A percentile compares a stretch with the other conserved stretches of the same genome.
phyloP scores from a whole-genome alignment of 257 asterid genomes.

The Fraxinus pennsylvanica region DNA sequence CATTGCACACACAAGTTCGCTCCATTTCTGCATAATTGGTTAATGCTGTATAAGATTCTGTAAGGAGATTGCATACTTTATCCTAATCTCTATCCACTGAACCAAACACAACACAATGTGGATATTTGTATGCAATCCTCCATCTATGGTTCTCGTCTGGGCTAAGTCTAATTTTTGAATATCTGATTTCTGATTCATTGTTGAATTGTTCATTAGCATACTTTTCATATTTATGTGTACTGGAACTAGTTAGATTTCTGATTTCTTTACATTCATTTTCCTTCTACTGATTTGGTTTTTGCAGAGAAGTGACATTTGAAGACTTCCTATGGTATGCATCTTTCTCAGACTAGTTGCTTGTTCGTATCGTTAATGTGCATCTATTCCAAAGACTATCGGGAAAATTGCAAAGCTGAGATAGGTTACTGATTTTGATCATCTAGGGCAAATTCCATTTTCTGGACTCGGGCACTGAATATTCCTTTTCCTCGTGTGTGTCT shows the following conservation, averaged over 20 bases:
- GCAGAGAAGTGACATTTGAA: conserved; percentile 77
- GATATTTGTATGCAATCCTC: neutral
- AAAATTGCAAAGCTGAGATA: conserved; percentile 3
- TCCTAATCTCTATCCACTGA: neutral
- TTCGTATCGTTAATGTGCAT: conserved; percentile 13
- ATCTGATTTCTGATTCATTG: neutral
- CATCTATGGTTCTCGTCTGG: conserved; percentile 7
- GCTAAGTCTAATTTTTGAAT: neutral
- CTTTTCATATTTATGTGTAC: conserved; percentile 12
- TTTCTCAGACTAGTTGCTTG: conserved; percentile 20
- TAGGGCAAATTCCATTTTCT: conserved; percentile 97
- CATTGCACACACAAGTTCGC: neutral
- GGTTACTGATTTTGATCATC: conserved; percentile 33
- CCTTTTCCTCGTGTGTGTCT: conserved; percentile 68
- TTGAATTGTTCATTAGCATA: neutral
- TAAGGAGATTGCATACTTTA: neutral
- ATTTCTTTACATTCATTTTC: conserved; percentile 11
- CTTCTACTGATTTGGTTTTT: conserved; percentile 36
- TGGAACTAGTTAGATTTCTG: conserved; percentile 18
- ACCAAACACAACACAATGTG: neutral
- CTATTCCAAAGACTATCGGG: conserved; percentile 6
- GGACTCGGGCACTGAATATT: conserved; percentile 93
- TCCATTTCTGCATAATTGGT: neutral
- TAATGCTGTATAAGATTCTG: neutral
- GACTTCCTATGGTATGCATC: conserved; percentile 88